Base-by-base conservation (phyloP, 176 grass and related monocot genomes). In the Guadua angustifolia region DNA sequence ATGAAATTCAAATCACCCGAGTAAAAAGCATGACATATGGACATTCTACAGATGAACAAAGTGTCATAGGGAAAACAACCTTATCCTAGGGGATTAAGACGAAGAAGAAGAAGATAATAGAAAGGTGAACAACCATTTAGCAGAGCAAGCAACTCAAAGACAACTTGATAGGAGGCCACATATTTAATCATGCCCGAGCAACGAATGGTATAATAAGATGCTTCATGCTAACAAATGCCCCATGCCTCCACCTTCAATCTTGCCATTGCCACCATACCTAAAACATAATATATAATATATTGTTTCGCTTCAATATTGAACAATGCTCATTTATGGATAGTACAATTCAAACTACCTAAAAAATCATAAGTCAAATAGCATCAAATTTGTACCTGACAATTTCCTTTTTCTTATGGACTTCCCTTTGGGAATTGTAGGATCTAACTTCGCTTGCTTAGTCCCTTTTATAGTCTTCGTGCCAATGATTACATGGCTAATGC, bases 391-490 rank as follows among this genome's bases (percentile, higher is more conserved):
- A 98, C 95, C 92, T 98, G 95, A 95, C 93, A 47, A 98, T 89
- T 84, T 98, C 95, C 42, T 98, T 98, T 92, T 92, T 98, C 87
- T 98, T 98, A 70, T 89, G 89, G 59, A 98, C 95, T 76, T 98
- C 18, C 93, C 95, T 93, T 98, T 98, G 42, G 95, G 95, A 77
- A 98, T 85, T 70, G 95, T 92, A 87, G 95, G 85, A 71, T 95
- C 93, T 49, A 98, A 82, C 85, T 95, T 98, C 83, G 95, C 69
- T 77, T 95, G 93, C 70, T 95, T 98, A 65, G 95, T 93, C 64
- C 95, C 95, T 87, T 95, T 95, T 77, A 98, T 93, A 73, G 93
- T 98, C 85, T 98, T 98, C 61, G 95, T 83, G 24, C 93, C 91
- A 60, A 98, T 94, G 77, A 98, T 85, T 52, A 95, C 93, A 81